These are phyloP conservation scores for Leptoxyphium fumago DNA, from an alignment of 2,329 filamentous ascomycete genomes.

Conservation along the genomic window DNA sequence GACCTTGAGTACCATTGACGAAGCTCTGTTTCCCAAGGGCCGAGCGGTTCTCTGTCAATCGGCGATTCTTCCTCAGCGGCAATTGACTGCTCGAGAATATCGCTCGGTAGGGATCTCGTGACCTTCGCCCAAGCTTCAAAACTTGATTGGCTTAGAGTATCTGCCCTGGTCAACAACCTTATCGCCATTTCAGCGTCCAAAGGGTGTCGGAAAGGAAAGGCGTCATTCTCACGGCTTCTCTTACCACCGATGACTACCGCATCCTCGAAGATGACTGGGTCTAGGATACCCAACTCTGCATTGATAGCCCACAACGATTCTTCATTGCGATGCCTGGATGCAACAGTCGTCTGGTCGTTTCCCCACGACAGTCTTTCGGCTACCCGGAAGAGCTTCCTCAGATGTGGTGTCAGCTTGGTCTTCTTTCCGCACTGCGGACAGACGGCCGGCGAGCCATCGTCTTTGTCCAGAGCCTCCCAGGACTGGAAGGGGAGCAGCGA, in stretches of 20 bases:
- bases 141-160: too few species aligned
- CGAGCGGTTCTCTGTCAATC: too few species aligned
- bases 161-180: conserved; percentile 5
- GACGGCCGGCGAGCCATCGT: too few species aligned
- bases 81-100: too few species aligned
- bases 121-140: too few species aligned
- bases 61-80: too few species aligned
- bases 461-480: too few species aligned
- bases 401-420: conserved; percentile 3
- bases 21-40: too few species aligned
- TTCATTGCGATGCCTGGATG: conserved; percentile 8
- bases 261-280: conserved; percentile 8
- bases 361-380: conserved; percentile 9
- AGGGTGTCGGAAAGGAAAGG: conserved; percentile 6
- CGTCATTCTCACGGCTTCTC: conserved; percentile 4
- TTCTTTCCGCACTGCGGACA: too few species aligned
- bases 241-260: conserved; percentile 7
- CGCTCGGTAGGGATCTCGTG: too few species aligned
- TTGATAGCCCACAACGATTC: conserved; percentile 9
- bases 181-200: conserved; percentile 7
- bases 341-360: conserved; percentile 1
- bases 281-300: conserved; percentile 8
- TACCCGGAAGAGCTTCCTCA: conserved; percentile 11
- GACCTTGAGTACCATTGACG: too few species aligned
- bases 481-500: background rate